These are phyloP conservation scores for Diphasiastrum complanatum DNA, from an alignment of 83 land plant species.

Conservation along the genomic window DNA sequence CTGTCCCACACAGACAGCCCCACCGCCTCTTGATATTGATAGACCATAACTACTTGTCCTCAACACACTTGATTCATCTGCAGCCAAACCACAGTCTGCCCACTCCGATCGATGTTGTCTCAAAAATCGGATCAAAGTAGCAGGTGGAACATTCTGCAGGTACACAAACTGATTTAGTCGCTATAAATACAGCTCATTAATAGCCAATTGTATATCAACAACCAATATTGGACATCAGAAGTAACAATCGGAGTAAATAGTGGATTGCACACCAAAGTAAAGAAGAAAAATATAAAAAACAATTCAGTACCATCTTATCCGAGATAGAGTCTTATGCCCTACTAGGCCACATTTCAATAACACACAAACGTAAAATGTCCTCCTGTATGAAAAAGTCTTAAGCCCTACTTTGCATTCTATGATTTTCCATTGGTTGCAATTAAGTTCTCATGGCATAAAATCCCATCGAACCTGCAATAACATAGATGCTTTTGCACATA, in stretches of 20 bases:
- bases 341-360: too few species aligned
- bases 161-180: background rate
- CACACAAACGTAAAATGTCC: too few species aligned
- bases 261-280: too few species aligned
- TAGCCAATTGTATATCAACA: background rate
- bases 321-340: too few species aligned
- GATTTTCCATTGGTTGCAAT: background rate
- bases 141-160: slow-evolving; percentile 80
- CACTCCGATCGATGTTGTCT: slow-evolving; percentile 89
- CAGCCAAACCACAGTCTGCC: slow-evolving; percentile 69
- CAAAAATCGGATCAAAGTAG: slow-evolving; percentile 61
- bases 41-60: slow-evolving; percentile 38
- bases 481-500: slow-evolving; percentile 91
- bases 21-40: slow-evolving; percentile 36
- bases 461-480: slow-evolving; percentile 52
- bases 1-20: slow-evolving; percentile 28
- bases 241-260: background rate
- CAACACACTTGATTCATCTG: slow-evolving; percentile 46
- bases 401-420: background rate
- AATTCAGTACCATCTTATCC: too few species aligned
- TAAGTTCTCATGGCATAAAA: background rate
- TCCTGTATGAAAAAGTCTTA: background rate
- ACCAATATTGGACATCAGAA: background rate
- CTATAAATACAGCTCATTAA: background rate
- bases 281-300: too few species aligned